Evolutionary conservation across 2,329 filamentous ascomycete species (phyloP), one percentile per base, ranked within the genome.

Genomic region (Coniochaeta sp.): DNA sequence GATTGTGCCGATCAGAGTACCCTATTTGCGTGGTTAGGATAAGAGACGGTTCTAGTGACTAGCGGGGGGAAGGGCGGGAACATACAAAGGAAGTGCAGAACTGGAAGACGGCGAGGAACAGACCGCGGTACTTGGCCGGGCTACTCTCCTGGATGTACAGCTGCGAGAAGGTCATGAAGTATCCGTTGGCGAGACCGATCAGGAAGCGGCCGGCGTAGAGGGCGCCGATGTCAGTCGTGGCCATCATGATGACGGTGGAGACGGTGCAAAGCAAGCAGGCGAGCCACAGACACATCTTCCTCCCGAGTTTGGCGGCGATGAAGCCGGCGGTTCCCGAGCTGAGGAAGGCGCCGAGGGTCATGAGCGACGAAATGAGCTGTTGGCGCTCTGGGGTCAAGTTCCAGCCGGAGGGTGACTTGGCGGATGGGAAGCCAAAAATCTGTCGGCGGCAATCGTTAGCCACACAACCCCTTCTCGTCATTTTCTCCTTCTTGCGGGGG

Each of bases 181-280:
- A 72, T 1, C 76, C 76, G 57, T 78, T 78, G 1, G 74, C 74
- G 2, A 79, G 52, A 6, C 77, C 77, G 51, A 78, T 77, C 13
- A 79, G 60, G 8, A 79, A 58, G 52, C 77, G 71, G 9, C 74
- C 77, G 26, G 70, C 67, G 52, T 80, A 79, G 7, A 80, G 68
- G 2, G 70, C 74, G 16, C 67, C 73, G 45, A 81, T 76, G 35
- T 67, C 62, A 2, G 66, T 69, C 0, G 73, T 77, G 3, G 71
- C 67, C 75, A 79, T 78, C 77, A 79, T 79, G 57, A 78, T 70
- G 32, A 77, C 66, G 53, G 77, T 78, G 4, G 75, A 67, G 4
- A 75, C 61, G 51, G 66, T 68, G 53, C 75, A 76, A 8, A 75
- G 63, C 2, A 73, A 24, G 51, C 71, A 73, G 1, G 74, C 75